Evolutionary conservation across 169 alveolate genomes (phyloP), one percentile per base, ranked within the genome.

Genomic region (Plasmodium fragile): DNA sequence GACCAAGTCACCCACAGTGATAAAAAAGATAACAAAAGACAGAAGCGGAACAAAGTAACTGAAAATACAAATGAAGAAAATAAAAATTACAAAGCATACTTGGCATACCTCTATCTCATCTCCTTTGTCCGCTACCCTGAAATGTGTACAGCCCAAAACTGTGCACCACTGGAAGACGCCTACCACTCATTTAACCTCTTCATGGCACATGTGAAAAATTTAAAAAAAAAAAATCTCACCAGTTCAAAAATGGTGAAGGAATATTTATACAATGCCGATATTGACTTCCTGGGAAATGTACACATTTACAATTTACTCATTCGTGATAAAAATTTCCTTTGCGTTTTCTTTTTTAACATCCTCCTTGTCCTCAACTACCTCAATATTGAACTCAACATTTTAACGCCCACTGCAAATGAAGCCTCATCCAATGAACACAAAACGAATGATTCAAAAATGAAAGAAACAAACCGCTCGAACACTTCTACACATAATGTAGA

Each of bases 221-320:
- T 84, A 7, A 77, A 84, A 52, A 84, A 84, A 84, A 28, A 22
- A 84, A 65, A 84, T 73, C 52, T 49, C 32, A n/a, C 53, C 39
- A 84, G 36, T 30, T 16, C 71, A 22, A 84, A 75, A 52, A 34
- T 49, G 6, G 28, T 84, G 22, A 53, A 8, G 18, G 77, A 52
- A 45, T 84, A 84, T 41, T 28, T 84, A 4, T 75, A 73, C 55
- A 84, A 84, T n/a, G 18, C 49, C 3, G 70, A 49, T 25, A 4
- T 84, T 22, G 93, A 84, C 13, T 36, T 84, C n/a, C 32, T 84
- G 6, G 93, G 85, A 0, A 84, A 84, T 53, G 7, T 32, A 52
- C 93, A 84, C 25, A 84, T 84, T 1, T 84, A 73, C 45, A 75
- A 84, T 52, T n/a, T 84, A n/a, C 34, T 84, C 11, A 77, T 84